These are phyloP conservation scores for Aristolochia contorta DNA, from an alignment of 164 flowering plant genomes.

Conservation along the genomic window DNA sequence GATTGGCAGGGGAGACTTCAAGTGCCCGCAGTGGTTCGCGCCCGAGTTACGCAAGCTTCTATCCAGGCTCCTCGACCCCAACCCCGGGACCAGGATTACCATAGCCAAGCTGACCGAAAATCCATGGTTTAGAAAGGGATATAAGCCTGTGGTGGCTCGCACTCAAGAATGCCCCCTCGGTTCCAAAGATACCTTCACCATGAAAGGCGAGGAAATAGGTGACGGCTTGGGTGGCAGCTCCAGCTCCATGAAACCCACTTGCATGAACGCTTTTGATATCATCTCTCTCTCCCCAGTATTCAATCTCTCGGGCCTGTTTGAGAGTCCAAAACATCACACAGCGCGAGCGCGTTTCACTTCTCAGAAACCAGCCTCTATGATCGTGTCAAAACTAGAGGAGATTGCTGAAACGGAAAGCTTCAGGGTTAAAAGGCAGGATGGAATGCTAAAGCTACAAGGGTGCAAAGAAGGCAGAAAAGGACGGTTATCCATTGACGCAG, in stretches of 20 bases:
- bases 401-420: slow-evolving; percentile 26
- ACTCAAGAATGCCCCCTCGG: background rate
- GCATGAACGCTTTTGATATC: slow-evolving; percentile 42
- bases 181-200: background rate
- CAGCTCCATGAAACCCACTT: slow-evolving; percentile 18
- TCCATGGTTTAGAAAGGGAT: slow-evolving; percentile 27
- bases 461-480: slow-evolving; percentile 39
- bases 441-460: slow-evolving; percentile 26
- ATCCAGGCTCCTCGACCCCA: slow-evolving; percentile 23
- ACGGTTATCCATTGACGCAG: slow-evolving; percentile 34
- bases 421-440: slow-evolving; percentile 30
- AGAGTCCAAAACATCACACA: slow-evolving; percentile 13
- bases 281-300: slow-evolving; percentile 37
- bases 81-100: slow-evolving; percentile 19
- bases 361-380: slow-evolving; percentile 22
- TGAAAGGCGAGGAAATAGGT: slow-evolving; percentile 4
- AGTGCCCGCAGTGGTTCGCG: slow-evolving; percentile 27
- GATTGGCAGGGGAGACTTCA: slow-evolving; percentile 26
- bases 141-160: slow-evolving; percentile 8
- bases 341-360: slow-evolving; percentile 26
- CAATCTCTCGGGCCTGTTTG: slow-evolving; percentile 35
- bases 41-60: slow-evolving; percentile 26
- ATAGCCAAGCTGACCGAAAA: slow-evolving; percentile 21
- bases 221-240: background rate
- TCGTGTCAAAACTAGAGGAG: slow-evolving; percentile 41